Conservation (phyloP, 164 flowering plant species). For the Malania oleifera region DNA sequence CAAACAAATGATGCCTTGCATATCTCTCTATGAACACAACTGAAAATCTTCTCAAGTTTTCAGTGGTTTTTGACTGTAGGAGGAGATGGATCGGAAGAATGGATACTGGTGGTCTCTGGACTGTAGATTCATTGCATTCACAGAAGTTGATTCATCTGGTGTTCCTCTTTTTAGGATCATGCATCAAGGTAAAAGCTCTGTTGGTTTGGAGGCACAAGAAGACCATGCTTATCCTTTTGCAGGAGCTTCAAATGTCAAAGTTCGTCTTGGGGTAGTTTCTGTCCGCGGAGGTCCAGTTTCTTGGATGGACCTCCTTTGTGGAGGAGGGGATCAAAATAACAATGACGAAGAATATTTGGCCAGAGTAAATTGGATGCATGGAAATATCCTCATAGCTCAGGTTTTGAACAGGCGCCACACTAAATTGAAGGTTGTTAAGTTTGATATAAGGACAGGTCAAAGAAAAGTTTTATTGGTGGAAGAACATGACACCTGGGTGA, state of each 20-base stretch:
- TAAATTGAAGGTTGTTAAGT: conserved; percentile 61
- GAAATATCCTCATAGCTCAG: conserved; percentile 69
- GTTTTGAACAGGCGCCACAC: conserved; percentile 67
- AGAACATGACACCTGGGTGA: conserved; percentile 70
- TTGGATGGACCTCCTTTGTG: conserved; percentile 93
- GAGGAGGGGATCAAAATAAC: conserved; percentile 28
- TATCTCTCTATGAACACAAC: not conserved
- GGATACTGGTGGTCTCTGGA: conserved; percentile 99
- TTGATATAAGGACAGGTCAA: conserved; percentile 72
- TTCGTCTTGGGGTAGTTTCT: conserved; percentile 77
- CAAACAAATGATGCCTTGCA: not conserved
- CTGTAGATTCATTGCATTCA: conserved; percentile 78
- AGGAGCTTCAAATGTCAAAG: conserved; percentile 77
- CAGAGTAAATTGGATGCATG: conserved; percentile 88
- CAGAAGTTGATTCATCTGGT: conserved; percentile 79
- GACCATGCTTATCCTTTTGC: conserved; percentile 96
- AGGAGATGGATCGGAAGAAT: conserved; percentile 90
- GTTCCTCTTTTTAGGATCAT: conserved; percentile 78
- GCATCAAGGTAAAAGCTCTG: conserved; percentile 90
- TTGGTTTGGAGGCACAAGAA: conserved; percentile 87
- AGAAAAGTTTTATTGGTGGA: conserved; percentile 58
- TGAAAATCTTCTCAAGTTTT: not conserved
- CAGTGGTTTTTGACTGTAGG: conserved; percentile 40
- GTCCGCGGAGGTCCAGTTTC: conserved; percentile 53
- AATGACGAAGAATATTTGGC: conserved; percentile 79